Conservation (phyloP, 257 asterid genomes). For the Thymus quinquecostatus region DNA sequence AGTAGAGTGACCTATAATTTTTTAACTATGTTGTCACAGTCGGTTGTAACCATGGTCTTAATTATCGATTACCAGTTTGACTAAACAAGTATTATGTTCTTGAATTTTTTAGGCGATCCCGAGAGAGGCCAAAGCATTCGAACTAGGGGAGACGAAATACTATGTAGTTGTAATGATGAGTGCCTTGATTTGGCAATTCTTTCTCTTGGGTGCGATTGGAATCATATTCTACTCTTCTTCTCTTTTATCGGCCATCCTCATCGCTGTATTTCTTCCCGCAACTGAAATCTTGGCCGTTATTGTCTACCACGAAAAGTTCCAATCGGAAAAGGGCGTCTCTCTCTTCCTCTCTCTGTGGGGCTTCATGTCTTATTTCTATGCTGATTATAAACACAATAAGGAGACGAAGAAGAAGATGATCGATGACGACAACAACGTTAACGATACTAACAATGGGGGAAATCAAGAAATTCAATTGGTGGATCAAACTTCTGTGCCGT, state of each 20-base stretch:
- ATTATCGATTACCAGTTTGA: no score
- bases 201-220: conserved; percentile 53
- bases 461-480: background rate
- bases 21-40: no score
- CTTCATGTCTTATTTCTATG: conserved; percentile 41
- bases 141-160: conserved; percentile 53
- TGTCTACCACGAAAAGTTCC: conserved; percentile 43
- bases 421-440: no score
- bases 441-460: background rate
- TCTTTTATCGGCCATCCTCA: conserved; percentile 40
- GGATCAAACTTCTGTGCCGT: conserved; percentile 6
- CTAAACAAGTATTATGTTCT: no score
- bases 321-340: conserved; percentile 42
- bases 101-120: conserved; percentile 45
- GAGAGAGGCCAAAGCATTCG: conserved; percentile 44
- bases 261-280: conserved; percentile 33
- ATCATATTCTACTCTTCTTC: conserved; percentile 50
- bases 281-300: conserved; percentile 44
- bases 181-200: conserved; percentile 48
- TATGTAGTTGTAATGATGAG: conserved; percentile 39
- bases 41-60: no score
- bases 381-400: conserved; percentile 29
- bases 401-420: background rate
- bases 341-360: conserved; percentile 53
- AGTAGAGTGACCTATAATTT: no score